A percentile compares a stretch with the other conserved stretches of the same genome.
Conservation (phyloP, 1,139 yeast species). For the Scheffersomyces cryptocercus region DNA sequence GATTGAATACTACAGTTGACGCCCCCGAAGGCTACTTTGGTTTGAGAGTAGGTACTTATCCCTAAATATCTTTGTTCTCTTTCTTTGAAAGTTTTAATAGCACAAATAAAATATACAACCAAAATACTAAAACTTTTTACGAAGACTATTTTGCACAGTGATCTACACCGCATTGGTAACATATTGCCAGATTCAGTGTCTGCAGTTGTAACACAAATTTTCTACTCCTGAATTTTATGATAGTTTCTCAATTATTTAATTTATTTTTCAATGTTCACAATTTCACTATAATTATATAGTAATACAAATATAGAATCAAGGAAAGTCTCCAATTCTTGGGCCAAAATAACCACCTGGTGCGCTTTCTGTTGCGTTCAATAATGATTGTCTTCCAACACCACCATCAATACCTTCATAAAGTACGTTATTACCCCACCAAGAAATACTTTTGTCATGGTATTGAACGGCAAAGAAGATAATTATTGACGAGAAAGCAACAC, state of each 20-base stretch:
- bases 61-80: not conserved
- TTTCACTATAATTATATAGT: too few relatives aligned
- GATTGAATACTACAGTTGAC: slow-evolving; percentile 11
- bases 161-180: too few relatives aligned
- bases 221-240: too few relatives aligned
- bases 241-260: too few relatives aligned
- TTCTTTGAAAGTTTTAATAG: too few relatives aligned
- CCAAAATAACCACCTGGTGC: slow-evolving; percentile 21
- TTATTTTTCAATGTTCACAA: too few relatives aligned
- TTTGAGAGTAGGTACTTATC: slow-evolving; percentile 10
- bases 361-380: too few relatives aligned
- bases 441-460: slow-evolving; percentile 13
- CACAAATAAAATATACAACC: too few relatives aligned
- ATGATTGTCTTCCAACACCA: not conserved
- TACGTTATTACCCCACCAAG: slow-evolving; percentile 22
- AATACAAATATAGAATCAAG: slow-evolving; percentile 1
- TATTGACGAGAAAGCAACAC: slow-evolving; percentile 18
- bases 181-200: too few relatives aligned
- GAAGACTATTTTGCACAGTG: too few relatives aligned
- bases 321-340: slow-evolving; percentile 13
- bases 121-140: too few relatives aligned
- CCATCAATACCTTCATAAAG: slow-evolving; percentile 14
- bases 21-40: slow-evolving; percentile 22
- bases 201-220: too few relatives aligned
- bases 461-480: slow-evolving; percentile 22